Percentiles rank a stretch among this genome's conserved stretches.
phyloP scores from a whole-genome alignment of 768 basidiomycete species.

The Hygrophorus pudorinus region DNA sequence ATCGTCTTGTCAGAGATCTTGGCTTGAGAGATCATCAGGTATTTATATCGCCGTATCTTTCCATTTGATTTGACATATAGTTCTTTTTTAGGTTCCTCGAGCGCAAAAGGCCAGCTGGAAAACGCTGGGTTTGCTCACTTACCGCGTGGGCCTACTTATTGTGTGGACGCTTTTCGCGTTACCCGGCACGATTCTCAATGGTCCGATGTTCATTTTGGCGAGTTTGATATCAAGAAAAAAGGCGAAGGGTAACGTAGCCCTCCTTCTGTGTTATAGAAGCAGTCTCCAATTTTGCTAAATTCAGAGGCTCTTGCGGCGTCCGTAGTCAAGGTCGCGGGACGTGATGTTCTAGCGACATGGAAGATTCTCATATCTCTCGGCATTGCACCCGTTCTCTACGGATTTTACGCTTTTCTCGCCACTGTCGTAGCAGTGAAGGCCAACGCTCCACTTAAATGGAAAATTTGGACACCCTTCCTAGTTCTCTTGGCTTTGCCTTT shows the following conservation, averaged over 20 bases:
- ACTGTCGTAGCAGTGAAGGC: conserved; percentile 63
- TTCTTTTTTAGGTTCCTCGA: conserved; percentile 56
- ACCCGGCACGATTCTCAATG: conserved; percentile 85
- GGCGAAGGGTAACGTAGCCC: conserved; percentile 56
- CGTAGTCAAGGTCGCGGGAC: conserved; percentile 88
- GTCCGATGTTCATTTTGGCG: conserved; percentile 87
- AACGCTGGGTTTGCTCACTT: conserved; percentile 71
- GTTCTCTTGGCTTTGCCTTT: conserved; percentile 70
- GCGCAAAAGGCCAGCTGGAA: conserved; percentile 85
- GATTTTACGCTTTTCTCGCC: conserved; percentile 73
- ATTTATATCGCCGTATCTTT: conserved; percentile 8
- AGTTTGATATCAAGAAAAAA: conserved; percentile 82
- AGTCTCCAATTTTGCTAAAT: neutral
- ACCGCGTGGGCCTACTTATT: conserved; percentile 67
- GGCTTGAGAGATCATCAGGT: conserved; percentile 94
- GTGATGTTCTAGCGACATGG: conserved; percentile 97
- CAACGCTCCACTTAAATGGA: conserved; percentile 50
- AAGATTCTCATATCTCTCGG: conserved; percentile 91
- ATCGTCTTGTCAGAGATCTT: conserved; percentile 77
- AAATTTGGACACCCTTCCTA: conserved; percentile 67
- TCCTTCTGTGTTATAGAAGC: neutral
- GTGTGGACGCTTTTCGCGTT: conserved; percentile 81
- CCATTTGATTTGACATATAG: conserved; percentile 2
- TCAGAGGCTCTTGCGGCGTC: conserved; percentile 94
- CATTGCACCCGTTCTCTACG: conserved; percentile 80